phyloP scores from a whole-genome alignment of 352 stramenopile genomes.

The Phytophthora tentaculata region DNA sequence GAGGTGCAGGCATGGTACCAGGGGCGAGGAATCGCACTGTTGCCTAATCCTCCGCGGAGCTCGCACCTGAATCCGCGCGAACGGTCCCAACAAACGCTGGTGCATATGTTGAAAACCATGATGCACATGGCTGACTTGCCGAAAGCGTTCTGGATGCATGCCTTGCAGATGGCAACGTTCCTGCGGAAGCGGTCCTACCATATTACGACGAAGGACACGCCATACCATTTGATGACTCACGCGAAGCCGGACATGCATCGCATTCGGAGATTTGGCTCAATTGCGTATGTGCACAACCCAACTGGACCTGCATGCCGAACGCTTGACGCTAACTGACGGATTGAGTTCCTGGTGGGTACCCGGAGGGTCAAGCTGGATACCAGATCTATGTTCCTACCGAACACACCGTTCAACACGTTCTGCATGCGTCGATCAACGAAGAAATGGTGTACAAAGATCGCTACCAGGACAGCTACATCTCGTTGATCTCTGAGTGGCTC shows the following conservation, averaged over 20 bases:
- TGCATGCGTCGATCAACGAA: too few species aligned
- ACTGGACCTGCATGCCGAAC: too few species aligned
- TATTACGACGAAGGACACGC: neutral
- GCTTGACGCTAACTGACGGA: too few species aligned
- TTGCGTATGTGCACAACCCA: neutral
- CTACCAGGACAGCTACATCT: too few species aligned
- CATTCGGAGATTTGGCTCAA: neutral
- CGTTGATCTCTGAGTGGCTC: too few species aligned
- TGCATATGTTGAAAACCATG: constrained; percentile 11
- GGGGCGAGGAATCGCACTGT: neutral
- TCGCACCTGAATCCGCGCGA: constrained; percentile 11
- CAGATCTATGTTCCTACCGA: too few species aligned
- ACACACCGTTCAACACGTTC: too few species aligned
- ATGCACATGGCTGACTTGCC: neutral
- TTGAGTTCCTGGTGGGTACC: too few species aligned
- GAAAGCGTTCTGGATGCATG: constrained; percentile 6
- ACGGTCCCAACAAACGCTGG: neutral
- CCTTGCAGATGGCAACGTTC: neutral
- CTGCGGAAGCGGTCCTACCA: neutral
- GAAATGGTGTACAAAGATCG: too few species aligned
- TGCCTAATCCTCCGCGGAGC: constrained; percentile 8
- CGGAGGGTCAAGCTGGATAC: too few species aligned
- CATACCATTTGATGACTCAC: neutral
- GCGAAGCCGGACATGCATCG: neutral
- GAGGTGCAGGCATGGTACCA: neutral